Base-by-base conservation (phyloP, 2,329 filamentous ascomycete genomes). In the Paraphaeosphaeria sporulosa region DNA sequence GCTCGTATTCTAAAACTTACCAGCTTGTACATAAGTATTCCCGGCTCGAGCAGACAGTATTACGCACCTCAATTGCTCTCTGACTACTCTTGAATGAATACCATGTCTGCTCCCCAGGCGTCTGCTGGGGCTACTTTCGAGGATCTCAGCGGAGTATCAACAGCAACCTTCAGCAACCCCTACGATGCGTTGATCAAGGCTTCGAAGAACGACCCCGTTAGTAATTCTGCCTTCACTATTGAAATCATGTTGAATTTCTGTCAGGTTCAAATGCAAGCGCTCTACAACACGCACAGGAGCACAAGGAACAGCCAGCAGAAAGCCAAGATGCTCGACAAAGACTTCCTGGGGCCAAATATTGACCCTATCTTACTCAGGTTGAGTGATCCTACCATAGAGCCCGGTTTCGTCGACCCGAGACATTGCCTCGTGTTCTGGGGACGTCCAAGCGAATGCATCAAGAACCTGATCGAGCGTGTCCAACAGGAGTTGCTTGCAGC, bases 401-500 rank as follows among this genome's bases (percentile, higher is more conserved):
- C 88, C 0, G 87, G 86, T 0, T 96, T 90, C 73, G 76, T 83
- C 54, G 94, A 98, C 74, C 86, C 87, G 44, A 84, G 94, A 43
- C 85, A 97, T 71, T 96, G 94, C 73, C 83, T 97, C 12, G 91
- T 93, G 0, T 89, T 97, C 72, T 97, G 93, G 93, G 92, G 91
- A 3, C 85, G 94, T 7, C 94, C 94, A 17, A 91, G 94, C 0
- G 79, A 86, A 48, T 87, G 90, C 66, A 83, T 97, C 19, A 83
- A 90, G 48, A 79, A 84, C 21, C 79, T 98, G 60, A 87, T 94
- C 2, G 78, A 81, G 2, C 84, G 85, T 58, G 79, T 97, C 32
- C 94, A 97, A 77, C 76, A 83, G 52, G 84, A 87, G 69, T 80
- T 96, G 50, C 81, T 83, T 58, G 79, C 83, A 21, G 84, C 87